Evolutionary conservation across 148 eudicot species (phyloP), one percentile per base, ranked within the genome.

Genomic region (Rhododendron williamsianum): DNA sequence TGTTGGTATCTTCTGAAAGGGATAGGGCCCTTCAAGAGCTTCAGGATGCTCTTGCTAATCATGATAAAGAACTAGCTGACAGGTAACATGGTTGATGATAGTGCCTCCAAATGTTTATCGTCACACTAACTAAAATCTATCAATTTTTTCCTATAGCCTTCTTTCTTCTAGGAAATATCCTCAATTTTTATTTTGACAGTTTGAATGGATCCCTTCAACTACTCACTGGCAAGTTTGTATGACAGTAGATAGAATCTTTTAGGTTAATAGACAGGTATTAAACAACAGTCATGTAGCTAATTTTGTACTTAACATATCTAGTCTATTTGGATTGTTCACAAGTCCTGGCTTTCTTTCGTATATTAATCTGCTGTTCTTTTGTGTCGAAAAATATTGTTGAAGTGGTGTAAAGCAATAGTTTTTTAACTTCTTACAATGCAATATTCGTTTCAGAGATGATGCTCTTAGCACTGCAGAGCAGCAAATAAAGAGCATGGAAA

Each of bases 1-100:
- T 87, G 48, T 88, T 83, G 78, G 78, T 89, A 81, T 87, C 96
- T 86, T 87, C 91, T 4, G 98, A 95, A 89, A 94, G 91, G 90
- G 99, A 95, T 87, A 89, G 92, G 89, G 93, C 92, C 80, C 87
- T 93, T 86, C 90, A 91, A 86, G 96, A 95, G 87, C 95, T 97
- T 88, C 92, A 92, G 87, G 89, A 91, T 81, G 91, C 94, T 89
- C 88, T 92, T 88, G 86, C 88, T 84, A 92, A 89, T 88, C 90
- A 88, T 91, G 93, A 90, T 35, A 91, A 93, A 82, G 98, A 93
- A 82, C 92, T 95, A 76, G 86, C 92, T 65, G 86, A 89, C 72
- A 94, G 98, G 99, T 97, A 85, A 18, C 18, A 30, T 69, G 36
- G 13, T 83, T 71, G 51, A 35, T 78, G 33, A 86, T 43, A 72